Evolutionary conservation across 345 rosid species (phyloP).

Genomic region (Eucalyptus cloeziana): DNA sequence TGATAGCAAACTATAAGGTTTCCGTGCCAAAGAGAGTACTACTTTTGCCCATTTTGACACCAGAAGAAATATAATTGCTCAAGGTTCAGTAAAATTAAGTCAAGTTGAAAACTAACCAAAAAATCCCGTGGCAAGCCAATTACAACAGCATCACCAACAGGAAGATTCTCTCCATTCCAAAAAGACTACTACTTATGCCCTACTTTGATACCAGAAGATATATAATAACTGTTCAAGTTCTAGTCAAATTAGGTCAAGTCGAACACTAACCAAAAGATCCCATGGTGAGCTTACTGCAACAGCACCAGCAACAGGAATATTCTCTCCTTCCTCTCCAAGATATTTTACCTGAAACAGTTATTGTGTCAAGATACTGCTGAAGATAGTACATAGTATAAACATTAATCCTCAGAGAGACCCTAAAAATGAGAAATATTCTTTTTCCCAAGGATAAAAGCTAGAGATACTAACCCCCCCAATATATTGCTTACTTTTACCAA

Average conservation of each 20-base stretch:
- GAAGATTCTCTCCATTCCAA: neutral
- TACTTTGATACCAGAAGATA: neutral
- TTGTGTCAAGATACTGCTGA: neutral
- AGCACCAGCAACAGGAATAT: constrained; percentile 68
- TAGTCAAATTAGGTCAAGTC: neutral
- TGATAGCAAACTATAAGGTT: neutral
- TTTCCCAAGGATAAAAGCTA: neutral
- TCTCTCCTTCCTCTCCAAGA: constrained; percentile 81
- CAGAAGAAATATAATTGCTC: neutral
- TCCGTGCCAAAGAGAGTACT: neutral
- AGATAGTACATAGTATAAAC: neutral
- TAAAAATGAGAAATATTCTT: neutral
- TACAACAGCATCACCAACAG: neutral
- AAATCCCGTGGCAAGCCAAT: neutral
- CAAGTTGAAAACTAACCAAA: neutral
- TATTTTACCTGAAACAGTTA: constrained; percentile 60
- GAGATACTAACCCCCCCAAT: neutral
- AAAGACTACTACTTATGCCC: neutral
- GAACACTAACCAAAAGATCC: constrained; percentile 83
- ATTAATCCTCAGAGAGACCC: neutral
- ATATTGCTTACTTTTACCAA: no score
- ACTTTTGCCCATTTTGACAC: neutral
- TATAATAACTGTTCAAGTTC: neutral
- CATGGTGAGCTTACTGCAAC: constrained; percentile 82
- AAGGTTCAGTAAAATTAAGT: neutral